Conservation (phyloP, 345 rosid genomes). For the Eucalyptus rudis region DNA sequence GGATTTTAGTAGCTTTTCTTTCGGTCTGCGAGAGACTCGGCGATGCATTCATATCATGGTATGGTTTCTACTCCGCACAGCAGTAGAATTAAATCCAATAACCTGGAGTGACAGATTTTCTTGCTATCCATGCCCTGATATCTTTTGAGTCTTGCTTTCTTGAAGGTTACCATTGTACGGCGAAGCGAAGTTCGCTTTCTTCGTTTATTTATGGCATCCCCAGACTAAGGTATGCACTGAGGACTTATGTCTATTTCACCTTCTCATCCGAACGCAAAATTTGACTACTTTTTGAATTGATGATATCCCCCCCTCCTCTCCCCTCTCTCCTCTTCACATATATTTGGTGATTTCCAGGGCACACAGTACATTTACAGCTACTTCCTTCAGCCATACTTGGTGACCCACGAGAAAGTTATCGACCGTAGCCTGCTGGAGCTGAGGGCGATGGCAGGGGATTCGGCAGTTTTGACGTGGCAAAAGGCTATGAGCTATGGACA, state of each 20-base stretch:
- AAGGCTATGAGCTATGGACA: constrained; percentile 47
- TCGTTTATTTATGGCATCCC: constrained; percentile 68
- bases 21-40: constrained; percentile 64
- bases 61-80: background rate
- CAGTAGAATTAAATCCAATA: background rate
- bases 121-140: background rate
- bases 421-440: constrained; percentile 48
- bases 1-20: constrained; percentile 73
- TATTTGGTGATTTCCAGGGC: constrained; percentile 20
- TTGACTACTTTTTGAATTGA: background rate
- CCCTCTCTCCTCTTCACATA: background rate
- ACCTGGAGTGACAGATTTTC: background rate
- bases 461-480: constrained; percentile 36
- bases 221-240: constrained; percentile 45
- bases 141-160: background rate
- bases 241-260: background rate
- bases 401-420: constrained; percentile 54
- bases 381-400: constrained; percentile 32
- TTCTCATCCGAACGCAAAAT: background rate
- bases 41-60: constrained; percentile 69
- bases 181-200: constrained; percentile 73
- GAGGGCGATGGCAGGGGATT: constrained; percentile 36
- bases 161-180: constrained; percentile 74
- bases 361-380: constrained; percentile 42
- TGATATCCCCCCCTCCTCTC: background rate